These are phyloP conservation scores for Mucor circinelloides DNA, from an alignment of 371 early-diverging fungal genomes.

Conservation along the genomic window DNA sequence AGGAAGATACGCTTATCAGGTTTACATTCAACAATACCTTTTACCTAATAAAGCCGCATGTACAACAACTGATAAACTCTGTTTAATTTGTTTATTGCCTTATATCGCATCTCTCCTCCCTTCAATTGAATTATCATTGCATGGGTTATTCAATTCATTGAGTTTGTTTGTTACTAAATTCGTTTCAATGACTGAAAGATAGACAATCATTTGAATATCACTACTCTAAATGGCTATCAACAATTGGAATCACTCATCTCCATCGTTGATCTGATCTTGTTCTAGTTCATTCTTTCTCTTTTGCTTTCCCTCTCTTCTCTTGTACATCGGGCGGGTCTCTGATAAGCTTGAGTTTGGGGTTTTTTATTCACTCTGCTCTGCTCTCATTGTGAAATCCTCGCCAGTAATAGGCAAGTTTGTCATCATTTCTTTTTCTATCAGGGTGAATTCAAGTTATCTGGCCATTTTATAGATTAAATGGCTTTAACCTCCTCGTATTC, in stretches of 20 bases:
- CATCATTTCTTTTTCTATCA: neutral
- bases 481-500: neutral
- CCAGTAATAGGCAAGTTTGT: neutral
- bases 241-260: neutral
- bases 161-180: conserved; percentile 3
- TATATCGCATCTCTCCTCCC: neutral
- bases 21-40: neutral
- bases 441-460: neutral
- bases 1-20: neutral
- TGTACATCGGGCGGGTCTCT: neutral
- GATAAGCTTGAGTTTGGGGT: neutral
- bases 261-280: neutral
- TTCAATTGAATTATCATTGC: neutral
- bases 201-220: neutral
- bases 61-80: conserved; percentile 1
- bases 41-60: neutral
- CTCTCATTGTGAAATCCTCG: neutral
- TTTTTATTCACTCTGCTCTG: neutral
- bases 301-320: neutral
- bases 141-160: neutral
- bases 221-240: neutral
- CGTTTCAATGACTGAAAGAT: neutral
- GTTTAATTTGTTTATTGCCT: neutral
- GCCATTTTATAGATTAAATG: neutral
- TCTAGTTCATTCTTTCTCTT: neutral